Evolutionary conservation across 164 flowering plant genomes (phyloP), one percentile per base, ranked within the genome.

Genomic region (Nymphaea thermarum): DNA sequence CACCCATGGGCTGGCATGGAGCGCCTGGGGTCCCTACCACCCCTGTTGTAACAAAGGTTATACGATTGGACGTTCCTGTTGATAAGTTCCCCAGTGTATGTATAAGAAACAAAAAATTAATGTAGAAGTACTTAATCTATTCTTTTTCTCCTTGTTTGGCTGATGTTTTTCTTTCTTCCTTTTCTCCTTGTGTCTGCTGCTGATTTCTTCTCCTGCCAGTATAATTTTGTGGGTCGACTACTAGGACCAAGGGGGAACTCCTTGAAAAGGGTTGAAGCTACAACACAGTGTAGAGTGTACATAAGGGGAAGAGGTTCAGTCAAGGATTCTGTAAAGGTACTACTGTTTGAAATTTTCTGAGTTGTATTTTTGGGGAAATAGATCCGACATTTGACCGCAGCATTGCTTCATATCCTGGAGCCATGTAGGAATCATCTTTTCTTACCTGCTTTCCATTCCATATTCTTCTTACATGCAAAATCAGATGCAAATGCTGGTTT

Each of bases 201-300:
- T 51, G 14, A 36, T 25, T 7, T 71, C 60, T 10, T 17, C 64
- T 62, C 18, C n/a, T 42, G 60, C 70, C 90, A 91, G 97, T 91
- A 78, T 72, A 87, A 91, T 71, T 91, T 91, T 85, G 95, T 89
- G 44, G 97, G 97, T 51, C 86, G 93, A 67, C 82, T 91, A 63
- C 63, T 91, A 76, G 93, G 97, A 60, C 95, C 93, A 10, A 84
- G 95, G 43, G 97, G 97, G n/a, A 89, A 89, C 77, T 91, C 95
- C 62, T 73, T 91, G 75, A 91, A 91, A 80, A 82, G 91, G 74
- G 91, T 91, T 43, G 97, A 91, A 77, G 84, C 91, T 47, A 66
- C 81, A 73, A 87, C 97, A 43, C 85, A 85, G 45, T 91, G 97
- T 77, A 78, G 91, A 72, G 89, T 91, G 65, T 87, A 78, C 69